Evolutionary conservation across 2,329 filamentous ascomycete species (phyloP).

Genomic region (Phyllosticta ampelicida): DNA sequence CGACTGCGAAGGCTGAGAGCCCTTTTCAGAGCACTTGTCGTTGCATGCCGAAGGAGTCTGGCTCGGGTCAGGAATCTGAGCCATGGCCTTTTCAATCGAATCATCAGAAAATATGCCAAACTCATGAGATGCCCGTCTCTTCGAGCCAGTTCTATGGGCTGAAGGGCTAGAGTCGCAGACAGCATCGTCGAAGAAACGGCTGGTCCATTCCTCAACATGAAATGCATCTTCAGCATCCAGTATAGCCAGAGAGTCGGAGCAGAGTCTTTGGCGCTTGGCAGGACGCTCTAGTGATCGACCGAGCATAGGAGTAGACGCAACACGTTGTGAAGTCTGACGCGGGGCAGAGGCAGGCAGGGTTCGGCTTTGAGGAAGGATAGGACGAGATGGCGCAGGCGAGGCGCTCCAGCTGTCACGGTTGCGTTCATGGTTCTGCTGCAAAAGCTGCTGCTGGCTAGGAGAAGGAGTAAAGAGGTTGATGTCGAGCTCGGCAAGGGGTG

Average conservation of each 20-base stretch:
- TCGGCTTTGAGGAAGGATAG: constrained; percentile 15
- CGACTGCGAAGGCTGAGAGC: background rate
- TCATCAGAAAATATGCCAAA: constrained; percentile 40
- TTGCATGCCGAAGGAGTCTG: background rate
- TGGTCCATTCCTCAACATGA: constrained; percentile 25
- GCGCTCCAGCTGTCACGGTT: constrained; percentile 43
- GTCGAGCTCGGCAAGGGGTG: constrained; percentile 55
- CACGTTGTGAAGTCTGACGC: constrained; percentile 13
- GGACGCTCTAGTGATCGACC: constrained; percentile 30
- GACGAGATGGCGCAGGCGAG: constrained; percentile 35
- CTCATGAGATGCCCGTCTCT: constrained; percentile 24
- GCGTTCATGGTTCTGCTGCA: constrained; percentile 37
- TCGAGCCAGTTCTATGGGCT: constrained; percentile 23
- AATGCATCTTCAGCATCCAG: constrained; percentile 19
- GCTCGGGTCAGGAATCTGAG: constrained; percentile 22
- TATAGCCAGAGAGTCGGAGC: constrained; percentile 28
- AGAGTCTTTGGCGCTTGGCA: constrained; percentile 35
- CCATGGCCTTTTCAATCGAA: constrained; percentile 34
- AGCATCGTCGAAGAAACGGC: constrained; percentile 34
- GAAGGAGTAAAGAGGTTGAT: constrained; percentile 57
- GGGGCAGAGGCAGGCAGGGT: constrained; percentile 27
- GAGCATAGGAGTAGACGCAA: constrained; percentile 9
- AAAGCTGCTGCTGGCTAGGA: constrained; percentile 50
- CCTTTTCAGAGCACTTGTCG: background rate
- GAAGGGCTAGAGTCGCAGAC: constrained; percentile 31